These are phyloP conservation scores for Xylaria cubensis DNA, from an alignment of 495 filamentous ascomycete species.

Conservation along the genomic window DNA sequence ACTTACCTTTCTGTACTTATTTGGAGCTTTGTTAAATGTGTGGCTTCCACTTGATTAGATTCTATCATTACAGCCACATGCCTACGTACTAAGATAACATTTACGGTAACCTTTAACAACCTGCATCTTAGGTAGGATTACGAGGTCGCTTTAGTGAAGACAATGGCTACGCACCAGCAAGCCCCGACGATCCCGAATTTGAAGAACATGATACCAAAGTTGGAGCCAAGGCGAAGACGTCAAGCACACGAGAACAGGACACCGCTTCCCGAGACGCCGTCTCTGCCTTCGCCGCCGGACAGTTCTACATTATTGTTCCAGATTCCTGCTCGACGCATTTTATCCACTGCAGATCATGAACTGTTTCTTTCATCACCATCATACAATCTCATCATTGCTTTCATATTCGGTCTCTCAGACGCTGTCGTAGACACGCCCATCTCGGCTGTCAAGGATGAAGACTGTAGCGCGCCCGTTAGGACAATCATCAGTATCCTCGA, in stretches of 20 bases:
- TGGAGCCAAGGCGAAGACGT: slow-evolving; percentile 67
- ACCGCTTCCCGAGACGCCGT: slow-evolving; percentile 74
- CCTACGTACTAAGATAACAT: not conserved
- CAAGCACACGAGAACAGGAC: slow-evolving; percentile 61
- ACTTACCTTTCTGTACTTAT: too few relatives aligned
- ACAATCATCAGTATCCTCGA: slow-evolving; percentile 75
- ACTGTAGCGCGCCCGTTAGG: slow-evolving; percentile 62
- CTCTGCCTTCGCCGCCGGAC: slow-evolving; percentile 72
- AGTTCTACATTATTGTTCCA: slow-evolving; percentile 66
- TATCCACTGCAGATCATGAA: slow-evolving; percentile 79
- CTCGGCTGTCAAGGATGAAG: slow-evolving; percentile 64
- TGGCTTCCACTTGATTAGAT: not conserved
- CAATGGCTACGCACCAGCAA: slow-evolving; percentile 37
- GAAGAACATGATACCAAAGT: slow-evolving; percentile 68
- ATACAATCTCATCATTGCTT: slow-evolving; percentile 77
- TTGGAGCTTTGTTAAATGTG: not conserved
- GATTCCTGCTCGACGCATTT: slow-evolving; percentile 75
- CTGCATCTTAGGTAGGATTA: not conserved
- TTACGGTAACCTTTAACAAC: not conserved
- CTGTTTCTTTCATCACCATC: slow-evolving; percentile 81
- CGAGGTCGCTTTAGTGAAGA: not conserved
- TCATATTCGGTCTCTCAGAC: slow-evolving; percentile 86
- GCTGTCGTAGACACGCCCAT: slow-evolving; percentile 77
- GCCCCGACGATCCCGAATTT: slow-evolving; percentile 60
- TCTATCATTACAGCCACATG: not conserved